phyloP scores from a whole-genome alignment of 495 filamentous ascomycete species.

The Chaetomidium leptoderma region DNA sequence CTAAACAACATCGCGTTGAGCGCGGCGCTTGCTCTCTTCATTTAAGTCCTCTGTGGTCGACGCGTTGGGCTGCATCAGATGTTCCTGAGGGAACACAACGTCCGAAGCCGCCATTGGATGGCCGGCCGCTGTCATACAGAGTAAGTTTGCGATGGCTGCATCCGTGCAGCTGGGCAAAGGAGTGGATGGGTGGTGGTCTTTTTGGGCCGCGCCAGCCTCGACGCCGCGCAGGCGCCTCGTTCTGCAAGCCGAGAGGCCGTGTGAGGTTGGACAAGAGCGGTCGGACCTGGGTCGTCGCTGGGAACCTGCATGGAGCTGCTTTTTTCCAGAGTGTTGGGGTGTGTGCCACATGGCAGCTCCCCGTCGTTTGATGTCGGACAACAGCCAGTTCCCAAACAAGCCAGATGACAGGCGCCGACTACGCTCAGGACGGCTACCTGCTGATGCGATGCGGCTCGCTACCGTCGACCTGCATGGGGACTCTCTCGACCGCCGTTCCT shows the following conservation, averaged over 20 bases:
- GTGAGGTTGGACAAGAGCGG: neutral
- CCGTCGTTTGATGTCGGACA: neutral
- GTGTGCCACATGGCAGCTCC: constrained; percentile 6
- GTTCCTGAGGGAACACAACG: neutral
- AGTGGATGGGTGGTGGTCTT: neutral
- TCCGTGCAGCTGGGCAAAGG: neutral
- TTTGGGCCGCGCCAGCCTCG: constrained; percentile 1
- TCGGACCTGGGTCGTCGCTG: neutral
- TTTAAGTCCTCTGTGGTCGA: too few relatives aligned
- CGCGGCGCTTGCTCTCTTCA: too few relatives aligned
- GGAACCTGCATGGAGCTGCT: neutral
- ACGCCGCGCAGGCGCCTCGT: neutral
- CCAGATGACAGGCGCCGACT: neutral
- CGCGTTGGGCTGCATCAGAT: neutral
- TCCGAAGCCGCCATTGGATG: constrained; percentile 5
- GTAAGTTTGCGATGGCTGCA: neutral
- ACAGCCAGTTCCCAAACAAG: neutral
- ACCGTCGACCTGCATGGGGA: neutral
- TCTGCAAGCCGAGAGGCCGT: constrained; percentile 9
- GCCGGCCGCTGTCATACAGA: neutral
- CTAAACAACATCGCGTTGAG: too few relatives aligned
- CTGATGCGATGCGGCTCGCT: constrained; percentile 1
- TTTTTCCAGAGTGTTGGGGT: neutral
- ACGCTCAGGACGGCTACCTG: neutral
- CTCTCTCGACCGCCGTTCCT: neutral